Percentiles rank a stretch among this genome's conserved stretches.
phyloP scores from a whole-genome alignment of 2,329 filamentous ascomycete species.

The Fusarium austroafricanum region DNA sequence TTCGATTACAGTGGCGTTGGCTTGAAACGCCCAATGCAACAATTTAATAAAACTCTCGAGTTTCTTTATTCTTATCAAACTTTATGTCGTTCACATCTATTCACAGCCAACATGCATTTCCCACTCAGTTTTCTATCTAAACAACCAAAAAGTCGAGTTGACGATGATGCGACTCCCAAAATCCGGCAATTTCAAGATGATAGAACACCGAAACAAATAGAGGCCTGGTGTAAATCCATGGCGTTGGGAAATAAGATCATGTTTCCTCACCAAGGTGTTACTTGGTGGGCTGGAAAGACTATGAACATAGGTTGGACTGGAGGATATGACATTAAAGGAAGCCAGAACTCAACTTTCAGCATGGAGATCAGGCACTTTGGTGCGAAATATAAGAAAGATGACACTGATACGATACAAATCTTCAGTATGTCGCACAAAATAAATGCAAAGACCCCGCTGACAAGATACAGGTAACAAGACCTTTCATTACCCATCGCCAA shows the following conservation, averaged over 20 bases:
- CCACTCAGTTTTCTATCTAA: not conserved
- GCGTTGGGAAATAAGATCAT: not conserved
- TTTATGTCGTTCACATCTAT: not conserved
- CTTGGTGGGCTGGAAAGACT: constrained; percentile 3
- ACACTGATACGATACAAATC: not conserved
- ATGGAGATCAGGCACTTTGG: not conserved
- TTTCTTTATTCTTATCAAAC: not conserved
- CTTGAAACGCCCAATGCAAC: not conserved
- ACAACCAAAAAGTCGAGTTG: not conserved
- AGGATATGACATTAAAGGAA: not conserved
- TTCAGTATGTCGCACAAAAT: not conserved
- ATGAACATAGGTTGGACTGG: constrained; percentile 3
- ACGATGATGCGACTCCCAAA: not conserved
- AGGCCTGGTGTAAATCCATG: not conserved
- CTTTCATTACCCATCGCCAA: not conserved
- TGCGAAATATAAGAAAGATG: not conserved
- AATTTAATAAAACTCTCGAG: not conserved
- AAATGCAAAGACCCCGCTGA: not conserved
- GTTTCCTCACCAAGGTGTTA: not conserved
- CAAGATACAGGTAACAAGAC: not conserved
- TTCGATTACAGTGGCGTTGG: too few species aligned
- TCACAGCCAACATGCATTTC: not conserved
- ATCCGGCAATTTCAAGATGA: not conserved
- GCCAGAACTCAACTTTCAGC: not conserved
- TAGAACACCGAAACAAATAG: not conserved